These are phyloP conservation scores for Cucurbita maxima DNA, from an alignment of 306 rosid species.

Conservation along the genomic window DNA sequence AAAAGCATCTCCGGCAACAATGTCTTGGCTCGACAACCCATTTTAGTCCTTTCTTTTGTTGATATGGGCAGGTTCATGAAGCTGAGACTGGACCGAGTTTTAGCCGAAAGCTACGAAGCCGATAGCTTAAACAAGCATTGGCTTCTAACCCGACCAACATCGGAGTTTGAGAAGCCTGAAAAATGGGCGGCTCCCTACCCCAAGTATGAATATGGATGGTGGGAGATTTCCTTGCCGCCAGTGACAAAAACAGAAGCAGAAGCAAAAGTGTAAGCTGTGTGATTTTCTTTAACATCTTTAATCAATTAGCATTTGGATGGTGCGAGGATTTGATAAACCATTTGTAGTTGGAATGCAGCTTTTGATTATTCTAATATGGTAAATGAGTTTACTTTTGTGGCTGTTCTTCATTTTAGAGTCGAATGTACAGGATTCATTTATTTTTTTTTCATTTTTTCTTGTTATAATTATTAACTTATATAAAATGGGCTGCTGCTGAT, in stretches of 20 bases:
- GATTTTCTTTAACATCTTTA: neutral
- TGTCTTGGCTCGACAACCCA: neutral
- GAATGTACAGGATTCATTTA: too few species aligned
- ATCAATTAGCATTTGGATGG: slow-evolving; percentile 9
- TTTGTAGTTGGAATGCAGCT: neutral
- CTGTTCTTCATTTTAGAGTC: too few species aligned
- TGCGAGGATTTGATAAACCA: neutral
- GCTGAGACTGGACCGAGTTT: slow-evolving; percentile 90
- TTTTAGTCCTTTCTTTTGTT: slow-evolving; percentile 1
- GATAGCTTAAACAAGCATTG: slow-evolving; percentile 58
- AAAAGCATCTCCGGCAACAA: neutral
- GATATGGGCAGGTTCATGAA: slow-evolving; percentile 77
- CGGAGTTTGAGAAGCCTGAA: slow-evolving; percentile 65
- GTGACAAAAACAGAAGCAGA: slow-evolving; percentile 43
- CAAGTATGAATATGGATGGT: slow-evolving; percentile 84
- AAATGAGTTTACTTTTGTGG: too few species aligned
- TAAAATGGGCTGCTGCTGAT: too few species aligned
- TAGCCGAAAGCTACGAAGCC: slow-evolving; percentile 59
- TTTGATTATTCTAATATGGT: neutral
- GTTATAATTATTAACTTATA: too few species aligned
- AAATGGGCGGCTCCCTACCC: slow-evolving; percentile 96
- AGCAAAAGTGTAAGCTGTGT: slow-evolving; percentile 31
- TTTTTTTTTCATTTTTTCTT: too few species aligned
- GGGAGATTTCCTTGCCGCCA: slow-evolving; percentile 65
- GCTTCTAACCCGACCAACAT: slow-evolving; percentile 68